These are phyloP conservation scores for Xylaria sp. DNA, from an alignment of 2,329 filamentous ascomycete species.

Conservation along the genomic window DNA sequence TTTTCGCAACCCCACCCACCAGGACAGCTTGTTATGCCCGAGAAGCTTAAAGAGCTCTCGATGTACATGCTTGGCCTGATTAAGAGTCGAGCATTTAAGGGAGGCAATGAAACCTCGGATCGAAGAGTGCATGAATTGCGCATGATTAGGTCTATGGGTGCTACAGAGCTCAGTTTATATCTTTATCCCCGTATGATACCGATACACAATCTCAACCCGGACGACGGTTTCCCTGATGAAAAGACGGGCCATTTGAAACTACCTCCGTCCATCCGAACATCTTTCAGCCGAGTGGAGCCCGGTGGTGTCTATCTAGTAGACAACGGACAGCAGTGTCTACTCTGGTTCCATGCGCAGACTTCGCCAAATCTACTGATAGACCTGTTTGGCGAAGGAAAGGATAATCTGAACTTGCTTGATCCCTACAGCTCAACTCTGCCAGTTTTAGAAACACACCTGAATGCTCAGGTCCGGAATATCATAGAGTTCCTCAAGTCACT, in stretches of 20 bases:
- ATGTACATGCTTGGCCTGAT: constrained; percentile 94
- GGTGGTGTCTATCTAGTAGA: constrained; percentile 95
- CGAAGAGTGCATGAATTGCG: constrained; percentile 91
- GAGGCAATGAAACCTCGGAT: constrained; percentile 89
- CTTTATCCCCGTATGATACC: constrained; percentile 95
- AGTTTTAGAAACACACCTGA: constrained; percentile 88
- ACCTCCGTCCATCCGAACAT: constrained; percentile 82
- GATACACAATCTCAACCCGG: constrained; percentile 86
- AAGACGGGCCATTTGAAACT: constrained; percentile 88
- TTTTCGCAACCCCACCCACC: constrained; percentile 88
- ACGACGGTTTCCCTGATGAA: constrained; percentile 90
- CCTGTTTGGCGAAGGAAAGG: constrained; percentile 83
- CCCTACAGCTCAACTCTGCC: constrained; percentile 84
- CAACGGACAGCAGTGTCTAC: constrained; percentile 89
- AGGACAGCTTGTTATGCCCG: constrained; percentile 92
- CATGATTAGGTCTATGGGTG: constrained; percentile 88
- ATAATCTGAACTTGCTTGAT: constrained; percentile 79
- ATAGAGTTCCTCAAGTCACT: constrained; percentile 84
- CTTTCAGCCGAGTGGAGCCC: constrained; percentile 88
- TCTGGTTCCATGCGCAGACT: constrained; percentile 94
- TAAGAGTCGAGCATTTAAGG: constrained; percentile 94
- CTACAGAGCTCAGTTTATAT: constrained; percentile 86
- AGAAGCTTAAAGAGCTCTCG: constrained; percentile 93
- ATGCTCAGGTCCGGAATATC: constrained; percentile 94
- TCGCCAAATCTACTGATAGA: constrained; percentile 92